phyloP scores from a whole-genome alignment of 768 basidiomycete species.

The Strobilomyces echinocephalus region DNA sequence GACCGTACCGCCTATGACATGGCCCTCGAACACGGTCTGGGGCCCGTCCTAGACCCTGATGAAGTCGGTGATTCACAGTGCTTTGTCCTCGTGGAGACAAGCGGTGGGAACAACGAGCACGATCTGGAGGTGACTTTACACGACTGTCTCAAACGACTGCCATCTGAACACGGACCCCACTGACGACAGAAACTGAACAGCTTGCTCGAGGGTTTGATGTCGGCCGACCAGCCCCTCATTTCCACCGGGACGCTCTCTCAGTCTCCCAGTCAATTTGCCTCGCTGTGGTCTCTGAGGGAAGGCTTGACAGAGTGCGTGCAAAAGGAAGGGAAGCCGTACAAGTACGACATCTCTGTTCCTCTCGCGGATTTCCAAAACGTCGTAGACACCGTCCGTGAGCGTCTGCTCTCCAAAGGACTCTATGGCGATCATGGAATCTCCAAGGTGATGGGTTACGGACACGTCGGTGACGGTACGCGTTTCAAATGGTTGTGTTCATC shows the following conservation, averaged over 20 bases:
- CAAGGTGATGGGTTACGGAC: conserved; percentile 89
- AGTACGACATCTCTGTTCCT: conserved; percentile 94
- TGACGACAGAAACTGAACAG: conserved; percentile 72
- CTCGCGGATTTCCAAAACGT: conserved; percentile 81
- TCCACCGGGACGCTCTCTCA: conserved; percentile 91
- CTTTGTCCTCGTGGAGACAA: conserved; percentile 93
- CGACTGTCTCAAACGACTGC: conserved; percentile 3
- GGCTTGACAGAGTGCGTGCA: conserved; percentile 87
- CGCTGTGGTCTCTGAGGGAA: conserved; percentile 90
- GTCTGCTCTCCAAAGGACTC: conserved; percentile 63
- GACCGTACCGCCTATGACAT: conserved; percentile 83
- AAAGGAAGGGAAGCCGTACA: conserved; percentile 93
- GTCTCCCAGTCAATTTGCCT: conserved; percentile 81
- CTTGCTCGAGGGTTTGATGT: conserved; percentile 74
- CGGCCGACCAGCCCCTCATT: conserved; percentile 69
- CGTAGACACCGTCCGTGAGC: conserved; percentile 75
- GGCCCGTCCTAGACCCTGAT: conserved; percentile 66
- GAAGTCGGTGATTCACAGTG: conserved; percentile 77
- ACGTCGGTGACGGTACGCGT: conserved; percentile 87
- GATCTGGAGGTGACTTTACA: conserved; percentile 72
- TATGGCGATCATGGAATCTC: conserved; percentile 71
- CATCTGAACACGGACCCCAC: conserved; percentile 4
- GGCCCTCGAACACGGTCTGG: conserved; percentile 78
- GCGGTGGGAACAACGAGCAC: conserved; percentile 87
- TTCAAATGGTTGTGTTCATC: background rate